These are phyloP conservation scores for Saitozyma podzolica DNA, from an alignment of 768 basidiomycete genomes.

Conservation along the genomic window DNA sequence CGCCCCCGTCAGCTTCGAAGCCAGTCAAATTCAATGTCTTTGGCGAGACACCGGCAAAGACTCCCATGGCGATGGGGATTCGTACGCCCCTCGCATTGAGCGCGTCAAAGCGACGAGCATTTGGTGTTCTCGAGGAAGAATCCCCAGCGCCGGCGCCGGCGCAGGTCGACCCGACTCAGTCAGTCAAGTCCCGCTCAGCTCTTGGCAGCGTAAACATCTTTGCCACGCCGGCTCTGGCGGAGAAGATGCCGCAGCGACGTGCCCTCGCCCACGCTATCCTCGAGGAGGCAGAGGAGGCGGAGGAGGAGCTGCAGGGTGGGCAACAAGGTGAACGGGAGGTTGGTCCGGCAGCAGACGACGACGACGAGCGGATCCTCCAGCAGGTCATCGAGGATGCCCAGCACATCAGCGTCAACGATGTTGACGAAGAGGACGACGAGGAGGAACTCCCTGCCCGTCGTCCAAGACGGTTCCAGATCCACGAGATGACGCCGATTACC, in stretches of 20 bases:
- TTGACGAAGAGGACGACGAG: conserved; percentile 51
- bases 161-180: conserved; percentile 9
- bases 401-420: conserved; percentile 24
- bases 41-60: conserved; percentile 45
- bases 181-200: conserved; percentile 1
- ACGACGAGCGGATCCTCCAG: conserved; percentile 11
- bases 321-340: no score
- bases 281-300: conserved; percentile 25
- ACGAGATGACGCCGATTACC: conserved; percentile 87
- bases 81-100: conserved; percentile 30
- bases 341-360: not conserved
- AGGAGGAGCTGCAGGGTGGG: conserved; percentile 10
- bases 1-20: conserved; percentile 25
- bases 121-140: conserved; percentile 29
- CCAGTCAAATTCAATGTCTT: conserved; percentile 40
- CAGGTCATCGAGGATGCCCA: conserved; percentile 17
- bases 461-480: conserved; percentile 59
- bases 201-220: conserved; percentile 21
- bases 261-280: conserved; percentile 17
- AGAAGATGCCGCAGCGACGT: not conserved
- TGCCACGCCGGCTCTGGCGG: conserved; percentile 32
- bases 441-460: conserved; percentile 30
- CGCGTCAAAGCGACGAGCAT: conserved; percentile 22
- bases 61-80: conserved; percentile 35
- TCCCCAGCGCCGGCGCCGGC: not conserved